These are phyloP conservation scores for Claviceps quebecensis DNA, from an alignment of 2,329 filamentous ascomycete species.

Conservation along the genomic window DNA sequence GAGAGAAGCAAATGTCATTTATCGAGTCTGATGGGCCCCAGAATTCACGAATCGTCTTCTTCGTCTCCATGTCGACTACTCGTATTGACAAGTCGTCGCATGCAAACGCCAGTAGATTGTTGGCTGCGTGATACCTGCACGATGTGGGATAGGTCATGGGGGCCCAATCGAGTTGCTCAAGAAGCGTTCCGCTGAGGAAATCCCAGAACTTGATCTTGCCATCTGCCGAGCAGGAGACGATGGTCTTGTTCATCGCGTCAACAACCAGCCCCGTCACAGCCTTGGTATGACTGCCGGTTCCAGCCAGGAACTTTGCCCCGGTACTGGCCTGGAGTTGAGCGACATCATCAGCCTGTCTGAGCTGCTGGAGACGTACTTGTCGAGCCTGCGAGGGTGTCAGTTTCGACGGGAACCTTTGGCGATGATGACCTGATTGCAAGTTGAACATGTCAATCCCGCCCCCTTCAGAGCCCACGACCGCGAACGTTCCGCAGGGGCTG, in stretches of 20 bases:
- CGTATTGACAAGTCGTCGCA: constrained; percentile 83
- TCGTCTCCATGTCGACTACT: constrained; percentile 80
- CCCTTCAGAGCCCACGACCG: constrained; percentile 68
- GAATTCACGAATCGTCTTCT: constrained; percentile 81
- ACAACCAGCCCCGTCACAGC: constrained; percentile 76
- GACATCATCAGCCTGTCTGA: constrained; percentile 43
- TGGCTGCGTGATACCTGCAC: constrained; percentile 68
- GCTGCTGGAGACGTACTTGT: constrained; percentile 54
- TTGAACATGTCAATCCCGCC: constrained; percentile 94
- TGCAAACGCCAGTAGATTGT: constrained; percentile 73
- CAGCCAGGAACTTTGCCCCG: constrained; percentile 28
- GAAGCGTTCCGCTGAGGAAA: constrained; percentile 66
- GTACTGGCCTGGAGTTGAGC: constrained; percentile 36
- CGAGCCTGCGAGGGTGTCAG: constrained; percentile 67
- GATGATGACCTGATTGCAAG: constrained; percentile 78
- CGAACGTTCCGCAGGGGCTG: constrained; percentile 87
- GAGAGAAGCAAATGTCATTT: constrained; percentile 79
- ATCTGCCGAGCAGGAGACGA: constrained; percentile 79
- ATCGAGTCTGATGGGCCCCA: constrained; percentile 65
- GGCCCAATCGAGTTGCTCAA: constrained; percentile 74
- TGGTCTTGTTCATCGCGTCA: constrained; percentile 73
- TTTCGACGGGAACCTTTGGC: constrained; percentile 73
- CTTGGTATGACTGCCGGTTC: constrained; percentile 62
- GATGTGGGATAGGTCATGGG: constrained; percentile 58
- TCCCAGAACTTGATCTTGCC: constrained; percentile 98